phyloP scores from a whole-genome alignment of 129 eudicot genomes.

The Pulicaria dysenterica region DNA sequence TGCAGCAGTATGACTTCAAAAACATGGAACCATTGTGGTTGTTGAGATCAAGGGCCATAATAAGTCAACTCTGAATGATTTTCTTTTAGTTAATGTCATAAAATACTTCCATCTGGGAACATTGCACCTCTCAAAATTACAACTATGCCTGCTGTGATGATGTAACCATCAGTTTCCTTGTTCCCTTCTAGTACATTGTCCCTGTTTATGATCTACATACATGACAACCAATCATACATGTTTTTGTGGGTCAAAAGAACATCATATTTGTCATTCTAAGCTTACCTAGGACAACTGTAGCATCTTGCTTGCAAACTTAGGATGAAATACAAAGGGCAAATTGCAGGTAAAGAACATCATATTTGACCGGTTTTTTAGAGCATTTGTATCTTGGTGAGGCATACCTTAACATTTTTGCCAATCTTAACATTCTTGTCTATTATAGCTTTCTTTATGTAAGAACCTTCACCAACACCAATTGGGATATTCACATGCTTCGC shows the following conservation, averaged over 20 bases:
- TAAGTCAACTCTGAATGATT: neutral
- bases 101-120: constrained; percentile 64
- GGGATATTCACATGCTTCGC: constrained; percentile 38
- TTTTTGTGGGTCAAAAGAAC: neutral
- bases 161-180: constrained; percentile 67
- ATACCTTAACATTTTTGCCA: constrained; percentile 91
- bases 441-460: constrained; percentile 75
- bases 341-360: neutral
- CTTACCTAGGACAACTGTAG: too few species aligned
- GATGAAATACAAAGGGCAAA: neutral
- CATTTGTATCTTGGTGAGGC: neutral
- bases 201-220: constrained; percentile 85
- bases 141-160: constrained; percentile 68
- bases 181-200: constrained; percentile 71
- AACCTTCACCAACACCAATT: constrained; percentile 82
- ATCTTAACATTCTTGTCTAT: constrained; percentile 90
- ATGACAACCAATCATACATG: constrained; percentile 21
- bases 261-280: neutral
- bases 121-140: constrained; percentile 67
- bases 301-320: too few species aligned
- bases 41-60: constrained; percentile 11
- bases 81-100: constrained; percentile 40
- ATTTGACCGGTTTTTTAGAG: neutral
- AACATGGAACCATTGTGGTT: neutral
- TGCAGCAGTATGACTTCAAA: constrained; percentile 12